A percentile compares a stretch with the other conserved stretches of the same genome.
Evolutionary conservation across 441 rosid genomes (phyloP).

Genomic region (Aleurites moluccanus): DNA sequence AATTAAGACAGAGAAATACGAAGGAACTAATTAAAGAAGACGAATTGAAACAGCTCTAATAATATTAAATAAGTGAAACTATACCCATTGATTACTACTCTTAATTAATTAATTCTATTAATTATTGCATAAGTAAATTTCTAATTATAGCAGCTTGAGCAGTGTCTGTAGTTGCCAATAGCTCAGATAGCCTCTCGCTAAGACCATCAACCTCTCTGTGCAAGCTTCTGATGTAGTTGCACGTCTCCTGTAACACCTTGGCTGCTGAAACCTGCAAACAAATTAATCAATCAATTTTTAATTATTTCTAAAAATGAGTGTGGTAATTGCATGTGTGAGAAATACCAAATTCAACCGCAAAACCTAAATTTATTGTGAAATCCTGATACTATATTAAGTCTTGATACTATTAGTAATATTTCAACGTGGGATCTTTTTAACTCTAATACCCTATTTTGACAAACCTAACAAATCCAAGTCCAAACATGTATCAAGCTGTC

Average conservation of each 20-base stretch:
- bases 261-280: slow-evolving; percentile 63
- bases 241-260: slow-evolving; percentile 76
- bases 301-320: no score
- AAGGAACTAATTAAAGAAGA: background rate
- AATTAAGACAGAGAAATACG: background rate
- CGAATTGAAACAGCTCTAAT: no score
- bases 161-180: slow-evolving; percentile 66
- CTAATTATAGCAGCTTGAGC: slow-evolving; percentile 80
- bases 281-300: background rate
- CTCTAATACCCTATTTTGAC: no score
- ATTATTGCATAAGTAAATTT: slow-evolving; percentile 48
- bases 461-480: no score
- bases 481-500: no score
- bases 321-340: no score
- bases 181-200: slow-evolving; percentile 77
- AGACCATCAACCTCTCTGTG: slow-evolving; percentile 83
- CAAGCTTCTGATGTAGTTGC: slow-evolving; percentile 81
- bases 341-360: no score
- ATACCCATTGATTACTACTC: background rate
- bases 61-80: background rate
- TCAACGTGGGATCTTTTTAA: no score
- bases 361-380: no score
- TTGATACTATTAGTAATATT: no score
- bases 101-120: slow-evolving; percentile 18
- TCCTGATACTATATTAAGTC: no score